Evolutionary conservation across 108 stramenopile genomes (phyloP), one percentile per base, ranked within the genome.

Genomic region (Parmales sp.): DNA sequence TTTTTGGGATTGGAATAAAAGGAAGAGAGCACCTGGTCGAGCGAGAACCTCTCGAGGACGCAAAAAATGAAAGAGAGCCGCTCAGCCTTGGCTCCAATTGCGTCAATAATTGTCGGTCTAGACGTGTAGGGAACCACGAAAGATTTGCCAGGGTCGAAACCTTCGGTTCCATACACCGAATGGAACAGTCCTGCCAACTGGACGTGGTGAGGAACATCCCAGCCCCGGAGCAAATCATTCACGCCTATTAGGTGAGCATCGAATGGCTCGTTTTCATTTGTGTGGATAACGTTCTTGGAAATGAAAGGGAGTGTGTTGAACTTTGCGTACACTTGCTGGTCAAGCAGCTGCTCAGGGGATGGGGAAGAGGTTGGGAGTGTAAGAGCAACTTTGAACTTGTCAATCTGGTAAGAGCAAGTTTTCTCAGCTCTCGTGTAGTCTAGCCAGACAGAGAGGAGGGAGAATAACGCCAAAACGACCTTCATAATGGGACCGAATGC

Each of bases 211-310:
- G 64, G 85, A 84, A 25, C 73, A 39, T 66, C 60, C 77, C 49
- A 49, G 78, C 48, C 74, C 45, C 87, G 67, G 66, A 88, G 86
- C 78, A 54, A 77, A 76, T 2, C 71, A 51, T 85, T 83, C 13
- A 88, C 89, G 89, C 88, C 87, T 89, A 46, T 83, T 77, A 73
- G 88, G 87, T 67, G 80, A 88, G 45, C 88, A 89, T 75, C 88
- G 88, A 16, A 89, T 86, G n/a, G 87, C 88, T 68, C 88, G 88
- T 45, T 88, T 89, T 71, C 88, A n/a, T n/a, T n/a, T n/a, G n/a
- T n/a, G n/a, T n/a, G n/a, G n/a, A n/a, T n/a, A n/a, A n/a, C n/a
- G n/a, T n/a, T n/a, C n/a, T n/a, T n/a, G n/a, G n/a, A n/a, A n/a
- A n/a, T n/a, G n/a, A n/a, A n/a, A n/a, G n/a, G n/a, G n/a, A n/a